Percentiles rank a stretch among this genome's conserved stretches.
phyloP scores from a whole-genome alignment of 371 early-diverging fungal species.

The Synchytrium microbalum region DNA sequence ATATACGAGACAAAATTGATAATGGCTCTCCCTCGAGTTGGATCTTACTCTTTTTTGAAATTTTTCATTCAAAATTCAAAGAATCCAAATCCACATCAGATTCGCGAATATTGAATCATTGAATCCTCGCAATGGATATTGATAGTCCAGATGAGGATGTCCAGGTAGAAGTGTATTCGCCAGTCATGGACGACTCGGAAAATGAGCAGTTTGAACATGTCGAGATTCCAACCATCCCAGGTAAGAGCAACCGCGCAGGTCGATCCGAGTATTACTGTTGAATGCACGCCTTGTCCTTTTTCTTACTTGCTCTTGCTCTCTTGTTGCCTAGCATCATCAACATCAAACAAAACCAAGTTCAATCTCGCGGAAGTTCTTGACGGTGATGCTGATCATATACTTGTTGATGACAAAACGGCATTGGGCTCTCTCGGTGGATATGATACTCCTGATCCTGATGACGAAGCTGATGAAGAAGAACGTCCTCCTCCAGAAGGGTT shows the following conservation, averaged over 20 bases:
- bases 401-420: background rate
- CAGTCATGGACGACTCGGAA: background rate
- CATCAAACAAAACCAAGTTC: background rate
- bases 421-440: background rate
- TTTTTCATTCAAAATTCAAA: no score
- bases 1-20: no score
- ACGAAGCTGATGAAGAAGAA: background rate
- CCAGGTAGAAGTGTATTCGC: background rate
- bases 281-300: background rate
- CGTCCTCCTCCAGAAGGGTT: conserved; percentile 46
- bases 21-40: no score
- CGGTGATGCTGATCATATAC: background rate
- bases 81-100: no score
- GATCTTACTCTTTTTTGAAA: no score
- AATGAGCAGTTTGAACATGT: background rate
- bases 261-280: background rate
- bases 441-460: background rate
- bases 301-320: no score
- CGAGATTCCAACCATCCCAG: background rate
- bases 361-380: background rate
- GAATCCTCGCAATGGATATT: no score
- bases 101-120: no score
- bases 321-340: no score
- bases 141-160: background rate
- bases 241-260: background rate